Conservation (phyloP, 1,284 basidiomycete species). For the Boletus sp. region DNA sequence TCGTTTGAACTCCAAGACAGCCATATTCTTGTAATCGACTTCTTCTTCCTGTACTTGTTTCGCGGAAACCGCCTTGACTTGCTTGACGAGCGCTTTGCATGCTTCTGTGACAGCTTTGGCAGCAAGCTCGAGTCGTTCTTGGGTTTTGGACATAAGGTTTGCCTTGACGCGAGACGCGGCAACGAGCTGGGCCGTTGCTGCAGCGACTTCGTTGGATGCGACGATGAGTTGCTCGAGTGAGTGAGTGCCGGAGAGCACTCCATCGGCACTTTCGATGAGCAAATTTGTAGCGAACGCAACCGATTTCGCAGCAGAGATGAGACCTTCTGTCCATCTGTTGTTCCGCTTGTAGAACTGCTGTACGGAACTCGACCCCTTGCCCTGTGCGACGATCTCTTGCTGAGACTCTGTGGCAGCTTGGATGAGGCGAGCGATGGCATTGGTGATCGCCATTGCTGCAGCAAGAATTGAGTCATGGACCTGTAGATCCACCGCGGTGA, state of each 20-base stretch:
- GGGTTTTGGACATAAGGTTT: conserved; percentile 97
- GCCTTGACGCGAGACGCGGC: conserved; percentile 99
- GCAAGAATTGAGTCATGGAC: conserved; percentile 98
- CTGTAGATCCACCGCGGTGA: conserved; percentile 90
- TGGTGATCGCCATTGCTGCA: conserved; percentile 93
- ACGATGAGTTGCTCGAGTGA: conserved; percentile 99
- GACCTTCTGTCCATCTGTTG: conserved; percentile 99
- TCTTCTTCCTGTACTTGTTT: conserved; percentile 82
- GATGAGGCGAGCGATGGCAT: conserved; percentile 93
- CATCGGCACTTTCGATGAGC: conserved; percentile 97
- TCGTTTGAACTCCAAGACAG: conserved; percentile 95
- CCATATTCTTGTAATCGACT: conserved; percentile 92
- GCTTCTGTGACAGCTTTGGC: conserved; percentile 99
- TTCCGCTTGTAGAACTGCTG: conserved; percentile 99
- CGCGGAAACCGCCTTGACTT: conserved; percentile 95
- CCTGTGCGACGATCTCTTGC: conserved; percentile 96
- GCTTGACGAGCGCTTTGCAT: conserved; percentile 95
- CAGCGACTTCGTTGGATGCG: conserved; percentile 97
- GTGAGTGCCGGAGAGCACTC: conserved; percentile 95
- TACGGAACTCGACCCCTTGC: conserved; percentile 86
- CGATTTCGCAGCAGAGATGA: conserved; percentile 97
- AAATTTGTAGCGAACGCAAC: conserved; percentile 98
- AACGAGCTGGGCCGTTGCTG: conserved; percentile 96
- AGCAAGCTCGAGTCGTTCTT: conserved; percentile 94
- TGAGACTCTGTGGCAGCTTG: conserved; percentile 97